Evolutionary conservation across 768 basidiomycete species (phyloP).

Genomic region (Heimioporus sp.): DNA sequence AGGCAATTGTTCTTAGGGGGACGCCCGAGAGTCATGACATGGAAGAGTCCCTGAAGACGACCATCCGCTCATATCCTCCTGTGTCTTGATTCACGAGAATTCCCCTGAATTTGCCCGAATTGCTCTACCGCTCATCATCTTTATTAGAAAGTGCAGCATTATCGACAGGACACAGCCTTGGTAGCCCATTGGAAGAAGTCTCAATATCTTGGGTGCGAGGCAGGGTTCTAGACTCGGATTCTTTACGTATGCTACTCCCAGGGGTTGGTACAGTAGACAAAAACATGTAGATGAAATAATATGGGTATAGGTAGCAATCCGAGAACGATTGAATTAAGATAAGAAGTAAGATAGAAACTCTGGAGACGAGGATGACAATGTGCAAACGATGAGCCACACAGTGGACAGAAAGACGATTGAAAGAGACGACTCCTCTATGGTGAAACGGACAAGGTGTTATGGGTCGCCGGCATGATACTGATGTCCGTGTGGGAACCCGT

Average conservation of each 20-base stretch:
- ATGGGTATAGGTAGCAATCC: background rate
- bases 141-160: too few relatives aligned
- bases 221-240: background rate
- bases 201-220: too few relatives aligned
- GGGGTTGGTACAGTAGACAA: background rate
- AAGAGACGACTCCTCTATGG: background rate
- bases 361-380: background rate
- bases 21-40: too few relatives aligned
- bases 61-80: too few relatives aligned
- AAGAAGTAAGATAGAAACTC: background rate
- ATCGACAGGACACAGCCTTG: too few relatives aligned
- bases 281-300: background rate
- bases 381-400: background rate
- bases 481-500: conserved; percentile 15
- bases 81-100: too few relatives aligned
- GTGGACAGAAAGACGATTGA: background rate
- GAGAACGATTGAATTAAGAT: background rate
- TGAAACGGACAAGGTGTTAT: conserved; percentile 7
- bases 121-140: too few relatives aligned
- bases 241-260: background rate
- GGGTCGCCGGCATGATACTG: conserved; percentile 13
- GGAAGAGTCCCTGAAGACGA: too few relatives aligned
- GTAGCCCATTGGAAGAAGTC: too few relatives aligned
- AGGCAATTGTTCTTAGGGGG: too few relatives aligned
- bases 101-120: too few relatives aligned